Percentiles rank a stretch among this genome's conserved stretches.
phyloP scores from a whole-genome alignment of 108 stramenopile species.

The Cyclotella choctawhatcheeana region DNA sequence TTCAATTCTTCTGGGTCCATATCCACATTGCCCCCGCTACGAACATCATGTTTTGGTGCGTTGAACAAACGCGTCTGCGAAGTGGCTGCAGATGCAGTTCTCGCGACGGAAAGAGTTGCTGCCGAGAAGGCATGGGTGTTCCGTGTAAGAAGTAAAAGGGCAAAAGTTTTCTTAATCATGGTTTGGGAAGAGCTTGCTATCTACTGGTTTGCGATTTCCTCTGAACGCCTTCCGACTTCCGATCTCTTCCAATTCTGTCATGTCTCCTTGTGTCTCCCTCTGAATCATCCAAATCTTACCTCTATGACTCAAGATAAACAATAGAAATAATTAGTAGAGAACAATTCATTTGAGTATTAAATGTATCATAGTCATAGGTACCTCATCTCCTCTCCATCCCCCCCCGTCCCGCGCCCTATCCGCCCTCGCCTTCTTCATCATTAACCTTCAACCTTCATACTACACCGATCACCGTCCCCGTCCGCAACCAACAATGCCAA shows the following conservation, averaged over 20 bases:
- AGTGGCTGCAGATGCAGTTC: neutral
- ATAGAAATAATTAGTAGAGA: neutral
- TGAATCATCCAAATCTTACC: neutral
- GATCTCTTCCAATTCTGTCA: too few relatives aligned
- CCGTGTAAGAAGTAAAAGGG: neutral
- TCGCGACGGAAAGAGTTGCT: neutral
- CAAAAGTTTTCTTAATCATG: slow-evolving; percentile 1
- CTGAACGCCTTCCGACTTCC: too few relatives aligned
- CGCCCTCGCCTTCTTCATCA: too few relatives aligned
- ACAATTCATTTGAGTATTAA: too few relatives aligned
- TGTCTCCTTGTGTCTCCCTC: too few relatives aligned
- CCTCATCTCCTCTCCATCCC: too few relatives aligned
- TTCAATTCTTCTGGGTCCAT: slow-evolving; percentile 65
- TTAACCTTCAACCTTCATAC: too few relatives aligned
- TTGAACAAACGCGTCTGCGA: slow-evolving; percentile 10
- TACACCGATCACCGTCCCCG: too few relatives aligned
- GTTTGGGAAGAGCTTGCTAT: neutral
- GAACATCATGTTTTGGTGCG: slow-evolving; percentile 50
- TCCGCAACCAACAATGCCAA: too few relatives aligned
- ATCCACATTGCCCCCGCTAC: slow-evolving; percentile 35
- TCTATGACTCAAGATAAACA: neutral
- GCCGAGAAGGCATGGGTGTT: slow-evolving; percentile 11
- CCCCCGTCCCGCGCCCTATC: too few relatives aligned
- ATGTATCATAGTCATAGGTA: too few relatives aligned
- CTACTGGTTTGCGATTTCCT: too few relatives aligned